Conservation (phyloP, 2,329 filamentous ascomycete species). For the Cadophora gregata region DNA sequence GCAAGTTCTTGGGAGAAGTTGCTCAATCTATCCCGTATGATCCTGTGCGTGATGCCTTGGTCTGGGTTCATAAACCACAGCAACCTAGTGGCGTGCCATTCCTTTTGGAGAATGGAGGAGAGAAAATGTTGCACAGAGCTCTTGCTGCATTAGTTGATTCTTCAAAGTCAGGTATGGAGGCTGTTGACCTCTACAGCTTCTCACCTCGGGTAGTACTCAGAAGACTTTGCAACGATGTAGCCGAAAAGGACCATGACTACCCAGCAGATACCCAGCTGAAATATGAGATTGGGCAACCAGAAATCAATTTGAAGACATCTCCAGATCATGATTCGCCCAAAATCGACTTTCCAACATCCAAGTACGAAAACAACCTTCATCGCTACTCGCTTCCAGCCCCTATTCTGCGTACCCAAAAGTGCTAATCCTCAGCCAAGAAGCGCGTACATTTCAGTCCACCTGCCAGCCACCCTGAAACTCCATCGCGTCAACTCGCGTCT, state of each 20-base stretch:
- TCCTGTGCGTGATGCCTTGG: neutral
- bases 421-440: neutral
- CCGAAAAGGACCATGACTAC: neutral
- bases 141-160: neutral
- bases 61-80: neutral
- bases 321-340: neutral
- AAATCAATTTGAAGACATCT: too few species aligned
- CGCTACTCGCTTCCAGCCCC: slow-evolving; percentile 2
- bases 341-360: neutral
- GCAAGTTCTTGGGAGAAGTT: slow-evolving; percentile 6
- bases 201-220: neutral
- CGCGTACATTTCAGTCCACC: slow-evolving; percentile 11
- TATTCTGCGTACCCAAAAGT: slow-evolving; percentile 16
- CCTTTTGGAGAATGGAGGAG: neutral
- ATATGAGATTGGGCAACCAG: neutral
- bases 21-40: neutral
- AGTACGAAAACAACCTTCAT: neutral
- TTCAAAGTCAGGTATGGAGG: neutral
- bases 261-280: neutral
- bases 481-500: slow-evolving; percentile 17
- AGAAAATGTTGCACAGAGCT: neutral
- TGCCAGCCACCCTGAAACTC: neutral
- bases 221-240: neutral
- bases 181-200: slow-evolving; percentile 7
- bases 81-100: neutral